Percentiles rank a stretch among this genome's conserved stretches.
These are phyloP conservation scores for Magnaporthiopsis poae DNA, from an alignment of 2,329 filamentous ascomycete species.

Conservation along the genomic window DNA sequence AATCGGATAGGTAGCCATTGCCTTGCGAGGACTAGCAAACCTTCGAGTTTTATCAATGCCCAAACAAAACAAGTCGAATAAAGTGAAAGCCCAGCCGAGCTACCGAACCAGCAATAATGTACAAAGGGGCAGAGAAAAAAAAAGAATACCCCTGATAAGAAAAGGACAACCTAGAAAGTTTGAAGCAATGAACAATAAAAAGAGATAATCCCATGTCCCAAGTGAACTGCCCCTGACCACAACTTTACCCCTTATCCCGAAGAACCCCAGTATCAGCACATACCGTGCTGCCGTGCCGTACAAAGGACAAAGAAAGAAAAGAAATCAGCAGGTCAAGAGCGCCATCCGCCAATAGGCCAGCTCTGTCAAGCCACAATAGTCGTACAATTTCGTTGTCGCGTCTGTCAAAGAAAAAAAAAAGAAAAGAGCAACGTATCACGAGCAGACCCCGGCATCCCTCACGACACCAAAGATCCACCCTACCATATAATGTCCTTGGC, in stretches of 20 bases:
- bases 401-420: not conserved
- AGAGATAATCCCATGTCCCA: not conserved
- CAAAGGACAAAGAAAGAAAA: not conserved
- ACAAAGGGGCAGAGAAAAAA: too few species aligned
- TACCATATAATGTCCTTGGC: constrained; percentile 10
- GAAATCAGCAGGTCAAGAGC: not conserved
- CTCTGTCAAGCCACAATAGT: not conserved
- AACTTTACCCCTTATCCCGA: not conserved
- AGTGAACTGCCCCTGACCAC: not conserved
- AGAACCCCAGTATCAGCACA: not conserved
- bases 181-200: not conserved
- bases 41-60: too few species aligned
- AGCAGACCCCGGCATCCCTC: too few species aligned
- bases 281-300: not conserved
- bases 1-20: too few species aligned
- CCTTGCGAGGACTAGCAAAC: too few species aligned
- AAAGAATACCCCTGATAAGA: not conserved
- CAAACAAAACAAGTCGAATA: too few species aligned
- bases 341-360: not conserved
- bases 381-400: not conserved
- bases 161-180: not conserved
- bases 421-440: too few species aligned
- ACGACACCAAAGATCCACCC: too few species aligned
- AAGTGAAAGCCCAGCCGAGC: too few species aligned
- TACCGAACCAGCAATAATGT: too few species aligned